phyloP scores from a whole-genome alignment of 441 rosid species.

The Gossypium trilobum region DNA sequence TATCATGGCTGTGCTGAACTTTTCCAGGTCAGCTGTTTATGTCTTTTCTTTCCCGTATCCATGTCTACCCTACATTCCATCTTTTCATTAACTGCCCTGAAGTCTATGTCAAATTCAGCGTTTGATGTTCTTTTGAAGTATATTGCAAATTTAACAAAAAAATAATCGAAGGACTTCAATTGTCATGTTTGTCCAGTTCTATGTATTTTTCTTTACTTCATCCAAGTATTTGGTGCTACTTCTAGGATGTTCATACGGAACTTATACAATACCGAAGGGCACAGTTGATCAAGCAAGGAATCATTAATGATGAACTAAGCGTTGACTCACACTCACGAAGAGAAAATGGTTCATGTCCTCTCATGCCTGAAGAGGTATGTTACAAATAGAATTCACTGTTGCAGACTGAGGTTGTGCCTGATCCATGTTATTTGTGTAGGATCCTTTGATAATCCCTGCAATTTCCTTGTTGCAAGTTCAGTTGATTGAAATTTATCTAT shows the following conservation, averaged over 20 bases:
- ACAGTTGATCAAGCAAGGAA: constrained; percentile 71
- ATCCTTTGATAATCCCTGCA: not conserved
- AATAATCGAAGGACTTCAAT: not conserved
- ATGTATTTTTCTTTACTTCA: constrained; percentile 21
- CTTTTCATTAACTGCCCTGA: not conserved
- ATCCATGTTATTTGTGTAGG: not conserved
- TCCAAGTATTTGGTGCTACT: constrained; percentile 19
- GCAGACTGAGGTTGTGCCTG: not conserved
- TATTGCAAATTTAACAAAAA: not conserved
- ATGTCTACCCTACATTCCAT: not conserved
- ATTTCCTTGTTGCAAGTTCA: not conserved
- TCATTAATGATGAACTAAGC: constrained; percentile 49
- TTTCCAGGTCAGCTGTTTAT: constrained; percentile 57
- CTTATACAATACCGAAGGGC: constrained; percentile 84
- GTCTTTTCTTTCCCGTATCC: constrained; percentile 12
- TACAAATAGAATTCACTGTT: not conserved
- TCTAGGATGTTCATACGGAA: constrained; percentile 83
- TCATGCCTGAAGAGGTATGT: constrained; percentile 95
- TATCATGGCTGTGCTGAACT: constrained; percentile 98
- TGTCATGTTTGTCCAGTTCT: not conserved
- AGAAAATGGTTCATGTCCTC: constrained; percentile 84
- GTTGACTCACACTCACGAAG: constrained; percentile 56
- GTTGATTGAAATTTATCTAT: not conserved
- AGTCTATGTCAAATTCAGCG: not conserved
- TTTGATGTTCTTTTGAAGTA: not conserved